These are phyloP conservation scores for Chytriomyces sp. DNA, from an alignment of 192 early-diverging fungal species.

Conservation along the genomic window DNA sequence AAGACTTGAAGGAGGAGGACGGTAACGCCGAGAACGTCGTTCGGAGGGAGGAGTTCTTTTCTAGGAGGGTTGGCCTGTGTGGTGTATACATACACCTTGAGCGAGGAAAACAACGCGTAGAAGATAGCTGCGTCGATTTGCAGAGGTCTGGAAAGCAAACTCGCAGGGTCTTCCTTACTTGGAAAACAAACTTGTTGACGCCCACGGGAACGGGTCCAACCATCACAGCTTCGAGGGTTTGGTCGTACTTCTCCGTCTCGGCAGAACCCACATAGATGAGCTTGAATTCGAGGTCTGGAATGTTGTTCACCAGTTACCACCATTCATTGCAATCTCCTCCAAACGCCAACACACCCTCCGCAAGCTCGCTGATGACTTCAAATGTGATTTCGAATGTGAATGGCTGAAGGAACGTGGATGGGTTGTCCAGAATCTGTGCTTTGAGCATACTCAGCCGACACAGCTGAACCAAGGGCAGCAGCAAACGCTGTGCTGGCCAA, in stretches of 20 bases:
- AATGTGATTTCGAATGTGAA: slow-evolving; percentile 97
- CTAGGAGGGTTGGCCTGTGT: slow-evolving; percentile 65
- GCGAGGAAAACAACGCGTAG: not conserved
- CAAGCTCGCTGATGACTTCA: slow-evolving; percentile 84
- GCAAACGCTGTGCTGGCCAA: no score
- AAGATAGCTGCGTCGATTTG: not conserved
- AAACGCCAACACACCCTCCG: slow-evolving; percentile 83
- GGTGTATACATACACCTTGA: slow-evolving; percentile 56
- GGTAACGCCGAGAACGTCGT: slow-evolving; percentile 85
- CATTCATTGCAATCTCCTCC: no score
- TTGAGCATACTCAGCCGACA: not conserved
- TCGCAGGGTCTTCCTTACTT: no score
- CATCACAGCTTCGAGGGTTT: slow-evolving; percentile 91
- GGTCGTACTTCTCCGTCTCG: slow-evolving; percentile 82
- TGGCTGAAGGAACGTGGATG: slow-evolving; percentile 74
- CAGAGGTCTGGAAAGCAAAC: no score
- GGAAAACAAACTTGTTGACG: slow-evolving; percentile 90
- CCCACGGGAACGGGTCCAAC: slow-evolving; percentile 96
- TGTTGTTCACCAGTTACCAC: no score
- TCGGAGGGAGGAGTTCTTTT: slow-evolving; percentile 70
- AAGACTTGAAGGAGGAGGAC: slow-evolving; percentile 89
- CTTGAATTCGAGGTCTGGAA: slow-evolving; percentile 98
- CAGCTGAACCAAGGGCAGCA: no score
- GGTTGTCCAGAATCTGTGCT: slow-evolving; percentile 78
- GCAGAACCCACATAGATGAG: slow-evolving; percentile 89